Percentiles rank a stretch among this genome's conserved stretches.
These are phyloP conservation scores for Rutstroemia sydowiana DNA, from an alignment of 2,329 filamentous ascomycete species.

Conservation along the genomic window DNA sequence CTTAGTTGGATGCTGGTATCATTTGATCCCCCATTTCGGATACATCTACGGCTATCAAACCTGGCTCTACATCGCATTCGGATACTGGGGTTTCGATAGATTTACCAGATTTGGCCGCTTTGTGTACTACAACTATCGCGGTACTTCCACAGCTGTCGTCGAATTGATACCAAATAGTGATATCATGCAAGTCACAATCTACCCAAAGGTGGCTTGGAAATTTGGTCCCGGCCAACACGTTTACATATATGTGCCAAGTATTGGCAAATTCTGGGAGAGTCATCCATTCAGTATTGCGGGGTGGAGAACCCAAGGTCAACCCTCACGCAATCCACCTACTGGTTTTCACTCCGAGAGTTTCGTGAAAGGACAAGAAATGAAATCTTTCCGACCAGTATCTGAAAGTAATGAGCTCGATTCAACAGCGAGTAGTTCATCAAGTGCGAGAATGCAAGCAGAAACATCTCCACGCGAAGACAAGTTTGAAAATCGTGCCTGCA, in stretches of 20 bases:
- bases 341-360: neutral
- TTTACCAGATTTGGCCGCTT: slow-evolving; percentile 35
- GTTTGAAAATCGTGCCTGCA: neutral
- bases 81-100: slow-evolving; percentile 41
- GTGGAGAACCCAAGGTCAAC: neutral
- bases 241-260: neutral
- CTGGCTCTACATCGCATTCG: slow-evolving; percentile 34
- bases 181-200: neutral
- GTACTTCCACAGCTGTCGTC: neutral
- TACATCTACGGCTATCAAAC: slow-evolving; percentile 31
- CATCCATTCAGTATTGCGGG: slow-evolving; percentile 7
- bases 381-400: neutral
- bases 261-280: slow-evolving; percentile 8
- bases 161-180: neutral
- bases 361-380: neutral
- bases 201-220: neutral
- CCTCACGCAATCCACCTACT: neutral
- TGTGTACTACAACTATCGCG: neutral
- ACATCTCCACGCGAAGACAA: neutral
- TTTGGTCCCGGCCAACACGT: slow-evolving; percentile 5
- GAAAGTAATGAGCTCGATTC: neutral
- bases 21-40: slow-evolving; percentile 28
- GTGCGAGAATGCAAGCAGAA: neutral
- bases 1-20: slow-evolving; percentile 22
- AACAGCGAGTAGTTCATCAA: neutral